Base-by-base conservation (phyloP, 805 yeast genomes). In the Hanseniaspora mollemarum region DNA sequence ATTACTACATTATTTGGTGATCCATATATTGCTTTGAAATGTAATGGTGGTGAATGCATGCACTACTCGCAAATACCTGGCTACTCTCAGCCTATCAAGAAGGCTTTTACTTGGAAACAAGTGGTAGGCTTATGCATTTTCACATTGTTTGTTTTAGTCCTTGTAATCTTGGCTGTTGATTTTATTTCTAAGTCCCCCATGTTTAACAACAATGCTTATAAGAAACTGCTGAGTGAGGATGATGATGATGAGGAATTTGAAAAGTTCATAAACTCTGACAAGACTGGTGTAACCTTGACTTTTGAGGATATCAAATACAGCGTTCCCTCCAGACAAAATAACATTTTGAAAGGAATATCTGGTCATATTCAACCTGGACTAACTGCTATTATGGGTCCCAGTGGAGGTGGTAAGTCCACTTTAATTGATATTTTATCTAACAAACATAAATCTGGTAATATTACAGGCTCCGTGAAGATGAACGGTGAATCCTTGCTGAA, bases 331-430 rank as follows among this genome's bases (percentile, higher is more conserved):
- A 61, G 62, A 48, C 32, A 39, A 2, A 43, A 36, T 15, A 58
- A 62, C 3, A 79, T 92, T 3, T 71, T 92, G 53, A 71, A 74
- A 12, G 70, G 74, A 26, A 73, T 86, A 0, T 78, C 76, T 57
- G 98, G 98, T 9, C 58, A 78, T 13, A 95, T 81, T 2, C 77
- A 77, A 46, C 95, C 96, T 1, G 83, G 96, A 35, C 83, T 94
- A 54, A 64, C 87, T 62, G 97, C 98, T 0, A 87, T 92, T 38
- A 86, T 92, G 95, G 98, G 98, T 40, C 96, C 96, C 1, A 88
- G 96, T 0, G 98, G 98, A 45, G 97, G 98, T 13, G 98, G 98
- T 48, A 92, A 92, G 62, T 90, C 98, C 0, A 90, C 98, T 0
- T 67, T 92, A 39, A 69, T 92, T 46, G 98, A 92, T 61, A 87